A percentile compares a stretch with the other conserved stretches of the same genome.
Conservation (phyloP, 768 basidiomycete genomes). For the Trametes coccinea region DNA sequence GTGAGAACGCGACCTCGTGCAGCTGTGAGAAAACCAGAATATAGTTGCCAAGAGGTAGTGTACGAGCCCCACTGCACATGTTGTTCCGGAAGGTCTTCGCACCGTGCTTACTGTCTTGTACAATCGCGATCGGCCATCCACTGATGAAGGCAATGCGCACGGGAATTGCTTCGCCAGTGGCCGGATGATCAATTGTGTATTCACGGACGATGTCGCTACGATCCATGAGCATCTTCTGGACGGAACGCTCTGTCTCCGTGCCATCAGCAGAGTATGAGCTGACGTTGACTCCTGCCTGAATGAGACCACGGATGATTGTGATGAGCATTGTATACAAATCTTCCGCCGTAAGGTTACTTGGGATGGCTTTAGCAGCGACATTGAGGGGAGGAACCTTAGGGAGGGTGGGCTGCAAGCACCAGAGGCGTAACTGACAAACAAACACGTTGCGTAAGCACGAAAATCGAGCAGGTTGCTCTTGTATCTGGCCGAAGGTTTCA, state of each 20-base stretch:
- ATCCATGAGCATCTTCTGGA: slow-evolving; percentile 29
- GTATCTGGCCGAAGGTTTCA: too few species aligned
- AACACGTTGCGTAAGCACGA: slow-evolving; percentile 25
- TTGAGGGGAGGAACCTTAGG: slow-evolving; percentile 39
- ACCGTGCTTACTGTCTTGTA: too few species aligned
- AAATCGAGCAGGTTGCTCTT: not conserved
- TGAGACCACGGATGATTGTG: slow-evolving; percentile 31
- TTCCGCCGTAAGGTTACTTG: slow-evolving; percentile 23
- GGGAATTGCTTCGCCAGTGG: not conserved
- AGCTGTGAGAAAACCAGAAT: not conserved
- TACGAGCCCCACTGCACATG: too few species aligned
- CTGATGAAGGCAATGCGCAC: too few species aligned
- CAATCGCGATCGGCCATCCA: too few species aligned
- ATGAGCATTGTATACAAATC: slow-evolving; percentile 18
- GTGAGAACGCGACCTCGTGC: slow-evolving; percentile 21
- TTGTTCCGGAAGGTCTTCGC: too few species aligned
- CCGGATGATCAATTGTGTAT: not conserved
- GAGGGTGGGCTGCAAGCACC: slow-evolving; percentile 32
- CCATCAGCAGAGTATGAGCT: slow-evolving; percentile 39
- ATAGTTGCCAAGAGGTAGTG: too few species aligned
- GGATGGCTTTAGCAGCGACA: slow-evolving; percentile 36
- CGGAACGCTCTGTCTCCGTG: slow-evolving; percentile 31
- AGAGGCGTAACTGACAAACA: slow-evolving; percentile 35
- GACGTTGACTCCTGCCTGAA: slow-evolving; percentile 27
- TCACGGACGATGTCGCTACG: not conserved